Conservation (phyloP, 1,284 basidiomycete genomes). For the Marasmius fiardii region DNA sequence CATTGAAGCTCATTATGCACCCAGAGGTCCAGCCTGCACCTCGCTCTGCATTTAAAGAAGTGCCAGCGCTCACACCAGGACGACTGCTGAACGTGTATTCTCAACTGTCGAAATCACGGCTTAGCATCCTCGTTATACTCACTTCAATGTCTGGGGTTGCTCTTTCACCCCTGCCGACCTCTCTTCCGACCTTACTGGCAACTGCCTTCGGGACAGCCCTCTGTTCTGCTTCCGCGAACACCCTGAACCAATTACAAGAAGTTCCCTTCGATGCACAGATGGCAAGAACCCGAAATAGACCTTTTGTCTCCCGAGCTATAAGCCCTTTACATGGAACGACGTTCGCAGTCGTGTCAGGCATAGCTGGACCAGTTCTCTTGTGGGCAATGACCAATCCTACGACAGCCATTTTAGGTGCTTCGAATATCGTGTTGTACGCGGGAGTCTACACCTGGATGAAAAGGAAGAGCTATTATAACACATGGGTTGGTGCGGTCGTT, state of each 20-base stretch:
- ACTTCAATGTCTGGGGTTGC: constrained; percentile 94
- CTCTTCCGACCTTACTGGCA: constrained; percentile 80
- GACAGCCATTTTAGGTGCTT: constrained; percentile 80
- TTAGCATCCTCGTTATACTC: constrained; percentile 87
- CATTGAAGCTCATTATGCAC: constrained; percentile 12
- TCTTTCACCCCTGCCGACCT: constrained; percentile 82
- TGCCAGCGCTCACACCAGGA: constrained; percentile 40
- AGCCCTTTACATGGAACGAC: constrained; percentile 81
- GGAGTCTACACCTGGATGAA: constrained; percentile 95
- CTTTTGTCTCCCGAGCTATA: constrained; percentile 84
- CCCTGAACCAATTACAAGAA: constrained; percentile 95
- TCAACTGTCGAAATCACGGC: constrained; percentile 84
- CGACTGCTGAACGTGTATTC: constrained; percentile 70
- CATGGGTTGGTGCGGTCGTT: constrained; percentile 94
- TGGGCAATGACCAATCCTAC: constrained; percentile 87
- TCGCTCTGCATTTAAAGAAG: constrained; percentile 25
- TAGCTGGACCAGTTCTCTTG: constrained; percentile 77
- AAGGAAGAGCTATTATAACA: constrained; percentile 85
- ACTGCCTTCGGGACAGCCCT: constrained; percentile 89
- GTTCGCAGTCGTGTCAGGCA: constrained; percentile 76
- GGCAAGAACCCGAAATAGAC: constrained; percentile 85
- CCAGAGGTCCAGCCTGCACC: constrained; percentile 17
- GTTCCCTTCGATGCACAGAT: constrained; percentile 97
- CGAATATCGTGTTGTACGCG: constrained; percentile 89
- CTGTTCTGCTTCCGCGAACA: constrained; percentile 91